Evolutionary conservation across 2,329 filamentous ascomycete genomes (phyloP), one percentile per base, ranked within the genome.

Genomic region (Capronia coronata): DNA sequence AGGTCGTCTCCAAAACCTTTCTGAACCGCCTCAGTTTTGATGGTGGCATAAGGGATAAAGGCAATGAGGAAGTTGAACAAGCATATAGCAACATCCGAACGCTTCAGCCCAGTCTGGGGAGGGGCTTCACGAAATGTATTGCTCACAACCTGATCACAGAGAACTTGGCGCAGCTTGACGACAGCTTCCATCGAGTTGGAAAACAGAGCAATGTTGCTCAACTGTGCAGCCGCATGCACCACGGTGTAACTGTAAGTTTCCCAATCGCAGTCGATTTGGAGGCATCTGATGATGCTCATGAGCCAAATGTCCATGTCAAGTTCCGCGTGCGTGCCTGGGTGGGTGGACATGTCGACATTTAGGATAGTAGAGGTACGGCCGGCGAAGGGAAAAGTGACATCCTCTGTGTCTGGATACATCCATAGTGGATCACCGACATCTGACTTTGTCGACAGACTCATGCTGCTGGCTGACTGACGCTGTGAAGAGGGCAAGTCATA

Each of bases 201-300:
- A 64, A 96, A 96, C 11, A 97, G 74, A 10, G 87, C 83, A 62
- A 93, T 88, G 60, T 98, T 98, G 65, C 84, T 86, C 18, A 98
- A 75, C 61, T 97, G 91, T 22, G 87, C 84, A 1, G 88, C 86
- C 8, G 96, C 72, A 65, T 95, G 87, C 4, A 88, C 86, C 23
- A 98, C 73, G 14, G 91, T 78, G 64, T 91, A 96, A 67, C 87
- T 91, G 72, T 94, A 95, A 1, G 94, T 74, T 64, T 97, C 89
- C 90, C 91, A 97, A 54, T 93, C 84, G 41, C 80, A 79, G 34
- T 84, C 85, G 48, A 82, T 77, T 57, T 85, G 80, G 37, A 94
- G 70, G n/a, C 93, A 71, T n/a, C 75, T 75, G 21, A 87, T 78
- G 30, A 94, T 74, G 9, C 82, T 76, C 55, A 90, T 85, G n/a